Conservation (phyloP, 2,329 filamentous ascomycete species). For the Tolypocladium nubicola region DNA sequence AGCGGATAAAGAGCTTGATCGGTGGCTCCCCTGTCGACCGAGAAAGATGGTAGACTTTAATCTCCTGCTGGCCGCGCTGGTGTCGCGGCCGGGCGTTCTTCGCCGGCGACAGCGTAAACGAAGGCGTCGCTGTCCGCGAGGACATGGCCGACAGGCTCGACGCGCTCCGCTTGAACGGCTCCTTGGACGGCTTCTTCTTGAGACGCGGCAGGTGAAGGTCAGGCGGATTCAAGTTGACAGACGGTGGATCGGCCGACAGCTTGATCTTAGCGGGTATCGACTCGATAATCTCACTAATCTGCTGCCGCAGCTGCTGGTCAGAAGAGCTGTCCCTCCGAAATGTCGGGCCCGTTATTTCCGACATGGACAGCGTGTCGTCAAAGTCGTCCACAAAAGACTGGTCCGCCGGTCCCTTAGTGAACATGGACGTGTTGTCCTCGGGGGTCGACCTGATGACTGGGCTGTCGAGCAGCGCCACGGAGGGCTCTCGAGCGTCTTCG, state of each 20-base stretch:
- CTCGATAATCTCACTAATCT: conserved; percentile 69
- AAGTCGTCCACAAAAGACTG: conserved; percentile 36
- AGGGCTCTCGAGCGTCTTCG: conserved; percentile 12
- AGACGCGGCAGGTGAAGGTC: conserved; percentile 42
- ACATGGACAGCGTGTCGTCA: conserved; percentile 27
- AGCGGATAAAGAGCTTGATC: conserved; percentile 88
- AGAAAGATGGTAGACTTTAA: conserved; percentile 86
- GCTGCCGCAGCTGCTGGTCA: conserved; percentile 64
- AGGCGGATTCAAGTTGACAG: conserved; percentile 46
- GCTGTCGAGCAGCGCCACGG: conserved; percentile 32
- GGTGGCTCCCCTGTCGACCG: conserved; percentile 75
- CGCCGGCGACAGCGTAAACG: conserved; percentile 59
- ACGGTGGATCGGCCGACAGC: conserved; percentile 45
- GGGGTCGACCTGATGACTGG: conserved; percentile 32
- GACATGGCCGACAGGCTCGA: conserved; percentile 44
- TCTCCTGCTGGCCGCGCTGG: conserved; percentile 53
- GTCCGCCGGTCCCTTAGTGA: conserved; percentile 30
- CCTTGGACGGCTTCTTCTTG: conserved; percentile 30
- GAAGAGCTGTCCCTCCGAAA: conserved; percentile 25
- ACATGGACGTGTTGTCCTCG: conserved; percentile 24
- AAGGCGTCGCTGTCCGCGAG: conserved; percentile 51
- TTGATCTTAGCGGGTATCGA: conserved; percentile 72
- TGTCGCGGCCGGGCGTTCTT: conserved; percentile 38
- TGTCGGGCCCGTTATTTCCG: conserved; percentile 14
- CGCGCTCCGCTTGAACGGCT: conserved; percentile 33